Evolutionary conservation across 2,329 filamentous ascomycete species (phyloP), one percentile per base, ranked within the genome.

Genomic region (Aspergillus clavatus): DNA sequence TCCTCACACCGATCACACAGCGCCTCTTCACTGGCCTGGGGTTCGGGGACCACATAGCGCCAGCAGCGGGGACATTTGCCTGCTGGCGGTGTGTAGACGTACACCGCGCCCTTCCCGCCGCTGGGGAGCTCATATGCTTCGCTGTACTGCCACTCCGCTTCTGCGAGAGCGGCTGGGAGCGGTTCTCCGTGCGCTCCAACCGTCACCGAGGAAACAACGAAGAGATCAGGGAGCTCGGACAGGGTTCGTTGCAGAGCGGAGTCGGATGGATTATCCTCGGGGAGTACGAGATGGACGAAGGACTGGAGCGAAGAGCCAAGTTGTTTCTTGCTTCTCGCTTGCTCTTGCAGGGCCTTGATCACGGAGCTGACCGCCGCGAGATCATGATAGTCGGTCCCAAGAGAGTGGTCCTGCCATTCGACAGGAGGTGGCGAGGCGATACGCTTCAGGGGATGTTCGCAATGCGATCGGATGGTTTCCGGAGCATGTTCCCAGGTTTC

Each of bases 61-160:
- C 93, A 98, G 70, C 93, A 98, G 40, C 93, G 77, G 1, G 80
- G 76, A 64, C 93, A 98, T 67, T 97, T 98, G 38, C 75, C 69
- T 10, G 71, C 67, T 11, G 65, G 64, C 0, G 82, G 76, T 7
- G 76, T 63, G 51, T 73, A 72, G 16, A 73, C 65, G 58, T 68
- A 60, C 4, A 65, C 67, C 2, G 45, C 61, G 2, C 67, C 69
- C 42, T 56, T 59, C 5, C 52, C 47, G 12, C 62, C 67, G 44
- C 55, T 56, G 0, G 57, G 55, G 1, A 71, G 51, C 33, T 70
- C 63, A 38, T 75, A 69, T n/a, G 66, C 60, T 10, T 65, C 63
- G 35, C 63, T 58, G 46, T 73, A 73, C 11, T 63, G 63, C 74
- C 71, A 75, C 33, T 66, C 58, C 5, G 65, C 68, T 8, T 58